Base-by-base conservation (phyloP, 129 eudicot species). In the Lactuca sativa region DNA sequence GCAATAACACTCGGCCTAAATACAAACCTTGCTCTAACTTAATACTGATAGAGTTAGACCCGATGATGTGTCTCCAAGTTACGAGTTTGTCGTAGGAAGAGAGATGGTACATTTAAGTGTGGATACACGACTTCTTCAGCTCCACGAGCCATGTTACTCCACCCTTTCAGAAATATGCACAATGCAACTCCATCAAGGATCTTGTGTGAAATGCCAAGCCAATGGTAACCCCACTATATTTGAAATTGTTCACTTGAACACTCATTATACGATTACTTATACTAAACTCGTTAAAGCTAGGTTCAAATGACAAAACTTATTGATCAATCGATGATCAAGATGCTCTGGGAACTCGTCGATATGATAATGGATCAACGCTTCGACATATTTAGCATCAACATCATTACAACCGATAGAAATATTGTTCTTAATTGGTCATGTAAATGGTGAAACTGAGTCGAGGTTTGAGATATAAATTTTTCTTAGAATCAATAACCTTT, bases 111-210 rank as follows among this genome's bases (percentile, higher is more conserved):
- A 3, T 67, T 47, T 32, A 84, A 79, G 74, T 82, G 72, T 32
- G 88, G 95, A 53, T 1, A 64, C 3, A 62, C 18, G 0, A 59
- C 57, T 18, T 72, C 32, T 5, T 55, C n/a, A 34, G 37, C 14
- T 16, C 77, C 71, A 55, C 43, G 6, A 8, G 87, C 78, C 11
- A 48, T 58, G 41, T 25, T 16, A 0, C 78, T 59, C 95, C 95
- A 87, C 14, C 64, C 51, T 56, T 67, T 82, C 4, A 84, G 12
- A 66, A 87, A 87, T 3, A 69, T 70, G 64, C 61, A 52, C 5
- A 84, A 62, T 11, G 78, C 75, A 47, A 73, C 52, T 25, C 87
- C 95, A 67, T 84, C 95, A 60, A 82, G 67, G 56, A 87, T 61
- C 44, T 61, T 69, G 58, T 76, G 80, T 0, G 69, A 68, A 53